Base-by-base conservation (phyloP, 1,139 yeast species). In the Suhomyces chickasaworum region DNA sequence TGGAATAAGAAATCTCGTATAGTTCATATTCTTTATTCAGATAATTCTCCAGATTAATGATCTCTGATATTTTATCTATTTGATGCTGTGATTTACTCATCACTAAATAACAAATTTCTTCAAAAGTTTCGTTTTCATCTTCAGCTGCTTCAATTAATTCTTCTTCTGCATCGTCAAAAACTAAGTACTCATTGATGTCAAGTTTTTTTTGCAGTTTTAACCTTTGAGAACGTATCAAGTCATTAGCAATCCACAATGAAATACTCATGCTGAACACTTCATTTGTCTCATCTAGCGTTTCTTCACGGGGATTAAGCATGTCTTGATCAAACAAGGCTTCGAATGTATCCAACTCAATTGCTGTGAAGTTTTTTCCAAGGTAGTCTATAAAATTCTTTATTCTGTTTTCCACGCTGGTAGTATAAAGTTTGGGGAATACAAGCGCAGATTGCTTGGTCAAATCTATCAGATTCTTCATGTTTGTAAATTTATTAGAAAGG, bases 171-270 rank as follows among this genome's bases (percentile, higher is more conserved):
- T 52, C 56, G 17, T 55, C 65, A 34, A 65, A 50, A 3, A 53
- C 54, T 9, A 71, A 41, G 44, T 57, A 68, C 4, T 66, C 69
- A 43, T 59, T 56, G 5, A 62, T 45, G 32, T 52, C 48, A 22
- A 49, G 38, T 6, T 34, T 25, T 8, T 32, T 23, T 46, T 48
- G 27, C 25, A 20, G 10, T n/a, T 20, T 33, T 30, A 4, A n/a
- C 20, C 34, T 13, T 22, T 35, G 27, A 20, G 37, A 22, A 10
- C n/a, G n/a, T 18, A 27, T 6, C 37, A 47, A 58, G 23, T 49
- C 57, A 37, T 63, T 63, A 4, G 69, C 68, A 9, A 71, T 52
- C 75, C 75, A 71, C 17, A 71, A 50, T 0, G 66, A 53, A 10
- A 66, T 44, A 12, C 66, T 42, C 3, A 31, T 41, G 3, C 33